Base-by-base conservation (phyloP, 31 red algal genomes). In the Porphyra umbilicalis region DNA sequence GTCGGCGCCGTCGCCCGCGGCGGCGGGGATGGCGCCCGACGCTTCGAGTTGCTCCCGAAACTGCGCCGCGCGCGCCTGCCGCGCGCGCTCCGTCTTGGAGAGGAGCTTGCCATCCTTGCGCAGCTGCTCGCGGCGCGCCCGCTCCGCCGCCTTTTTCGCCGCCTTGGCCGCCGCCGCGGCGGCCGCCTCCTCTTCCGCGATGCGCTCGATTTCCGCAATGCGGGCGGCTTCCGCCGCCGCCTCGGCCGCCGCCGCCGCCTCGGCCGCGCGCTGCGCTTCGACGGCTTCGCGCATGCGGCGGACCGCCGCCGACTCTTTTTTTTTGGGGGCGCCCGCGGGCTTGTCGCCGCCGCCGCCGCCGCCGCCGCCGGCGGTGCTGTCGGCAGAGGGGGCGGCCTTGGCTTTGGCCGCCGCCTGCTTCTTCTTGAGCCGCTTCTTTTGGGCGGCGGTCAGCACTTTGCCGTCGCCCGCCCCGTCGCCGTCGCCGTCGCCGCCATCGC, bases 41-140 rank as follows among this genome's bases (percentile, higher is more conserved):
- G 85, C 84, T 36, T 92, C 75, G 31, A 85, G 77, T 79, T 95
- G 93, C 81, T 95, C 77, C 38, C 88, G 82, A 75, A 92, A 95
- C 40, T 77, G 81, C 79, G 93, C 97, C 9, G 85, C 93, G 35
- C 91, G 88, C 82, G 68, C 86, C 80, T 85, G 44, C 29, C 88
- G 85, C 78, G 96, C 91, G 71, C 84, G 88, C 89, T 99, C 90
- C 7, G 88, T 85, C 82, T 94, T 93, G 30, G 87, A 84, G 38
- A 99, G 83, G 37, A 95, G 86, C 77, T 92, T 96, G 34, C 97
- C 97, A 57, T 99, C 93, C 39, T 92, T 82, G 35, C 89, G 85
- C 36, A 96, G 87, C 75, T 89, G 79, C 77, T 93, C 93, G 34
- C 78, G 79, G 76, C 90, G 88, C n/a, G 90, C 91, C 36, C 93